These are phyloP conservation scores for Lathyrus tuberosus DNA, from an alignment of 306 rosid species.

Conservation along the genomic window DNA sequence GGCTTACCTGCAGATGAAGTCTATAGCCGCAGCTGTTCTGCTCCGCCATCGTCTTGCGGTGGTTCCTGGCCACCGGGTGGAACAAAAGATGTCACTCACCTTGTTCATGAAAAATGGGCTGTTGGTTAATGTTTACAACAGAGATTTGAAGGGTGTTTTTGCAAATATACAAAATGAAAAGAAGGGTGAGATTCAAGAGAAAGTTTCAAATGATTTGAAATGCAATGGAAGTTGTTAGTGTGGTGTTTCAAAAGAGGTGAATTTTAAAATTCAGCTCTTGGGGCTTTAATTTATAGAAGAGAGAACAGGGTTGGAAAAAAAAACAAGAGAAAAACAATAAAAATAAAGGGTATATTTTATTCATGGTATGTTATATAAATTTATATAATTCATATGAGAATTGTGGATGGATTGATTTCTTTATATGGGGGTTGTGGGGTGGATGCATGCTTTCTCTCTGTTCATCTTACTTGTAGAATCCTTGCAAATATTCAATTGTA, in stretches of 20 bases:
- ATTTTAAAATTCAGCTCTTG: conserved; percentile 18
- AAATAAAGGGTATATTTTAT: conserved; percentile 39
- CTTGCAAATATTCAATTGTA: conserved; percentile 51
- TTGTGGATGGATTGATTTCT: conserved; percentile 40
- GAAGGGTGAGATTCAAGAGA: conserved; percentile 34
- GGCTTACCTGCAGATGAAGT: conserved; percentile 91
- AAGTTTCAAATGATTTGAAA: conserved; percentile 31
- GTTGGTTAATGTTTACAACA: conserved; percentile 60
- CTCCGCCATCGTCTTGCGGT: conserved; percentile 72
- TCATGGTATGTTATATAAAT: conserved; percentile 41
- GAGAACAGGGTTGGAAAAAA: conserved; percentile 26
- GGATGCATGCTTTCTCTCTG: conserved; percentile 38
- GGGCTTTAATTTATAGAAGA: conserved; percentile 35
- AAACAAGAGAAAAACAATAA: not conserved
- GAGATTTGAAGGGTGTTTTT: conserved; percentile 63
- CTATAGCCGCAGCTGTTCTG: conserved; percentile 74
- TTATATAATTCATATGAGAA: conserved; percentile 47
- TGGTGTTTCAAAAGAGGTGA: conserved; percentile 5
- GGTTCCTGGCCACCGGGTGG: conserved; percentile 73
- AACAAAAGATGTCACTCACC: conserved; percentile 90
- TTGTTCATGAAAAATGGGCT: conserved; percentile 93
- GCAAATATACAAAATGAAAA: conserved; percentile 43
- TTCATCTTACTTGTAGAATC: conserved; percentile 43
- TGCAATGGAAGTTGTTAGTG: conserved; percentile 33
- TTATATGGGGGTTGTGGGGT: conserved; percentile 39